A percentile compares a stretch with the other conserved stretches of the same genome.
These are phyloP conservation scores for Solanum chiquidenum DNA, from an alignment of 257 asterid species.

Conservation along the genomic window DNA sequence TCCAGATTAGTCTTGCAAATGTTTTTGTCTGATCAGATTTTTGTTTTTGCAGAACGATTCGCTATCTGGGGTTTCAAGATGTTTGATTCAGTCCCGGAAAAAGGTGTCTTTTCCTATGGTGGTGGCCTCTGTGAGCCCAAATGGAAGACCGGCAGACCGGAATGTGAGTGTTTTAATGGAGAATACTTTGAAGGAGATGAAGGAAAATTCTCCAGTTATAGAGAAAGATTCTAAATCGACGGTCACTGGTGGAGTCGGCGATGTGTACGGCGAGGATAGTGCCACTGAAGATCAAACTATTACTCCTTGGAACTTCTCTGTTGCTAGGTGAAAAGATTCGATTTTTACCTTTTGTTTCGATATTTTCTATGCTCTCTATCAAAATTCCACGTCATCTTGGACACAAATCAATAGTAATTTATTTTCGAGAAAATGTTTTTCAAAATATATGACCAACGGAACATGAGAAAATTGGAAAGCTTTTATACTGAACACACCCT, in stretches of 20 bases:
- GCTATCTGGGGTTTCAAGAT: slow-evolving; percentile 46
- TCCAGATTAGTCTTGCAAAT: neutral
- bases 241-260: slow-evolving; percentile 64
- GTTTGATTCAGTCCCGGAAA: slow-evolving; percentile 39
- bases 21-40: neutral
- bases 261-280: slow-evolving; percentile 72
- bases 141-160: slow-evolving; percentile 57
- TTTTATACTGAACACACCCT: neutral
- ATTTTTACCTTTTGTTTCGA: slow-evolving; percentile 1
- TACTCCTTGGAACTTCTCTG: slow-evolving; percentile 67
- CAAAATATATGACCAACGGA: too few species aligned
- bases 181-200: slow-evolving; percentile 38
- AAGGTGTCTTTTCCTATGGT: slow-evolving; percentile 31
- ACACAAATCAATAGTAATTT: neutral
- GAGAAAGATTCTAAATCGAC: slow-evolving; percentile 22
- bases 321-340: slow-evolving; percentile 42
- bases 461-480: neutral
- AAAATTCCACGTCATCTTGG: neutral
- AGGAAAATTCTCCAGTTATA: slow-evolving; percentile 6
- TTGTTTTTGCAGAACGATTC: slow-evolving; percentile 42
- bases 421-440: neutral
- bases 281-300: slow-evolving; percentile 68
- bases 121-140: slow-evolving; percentile 31
- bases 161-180: slow-evolving; percentile 46
- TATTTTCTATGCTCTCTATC: slow-evolving; percentile 9